Evolutionary conservation across 1,284 basidiomycete species (phyloP), one percentile per base, ranked within the genome.

Genomic region (Bondarzewia mesenterica): DNA sequence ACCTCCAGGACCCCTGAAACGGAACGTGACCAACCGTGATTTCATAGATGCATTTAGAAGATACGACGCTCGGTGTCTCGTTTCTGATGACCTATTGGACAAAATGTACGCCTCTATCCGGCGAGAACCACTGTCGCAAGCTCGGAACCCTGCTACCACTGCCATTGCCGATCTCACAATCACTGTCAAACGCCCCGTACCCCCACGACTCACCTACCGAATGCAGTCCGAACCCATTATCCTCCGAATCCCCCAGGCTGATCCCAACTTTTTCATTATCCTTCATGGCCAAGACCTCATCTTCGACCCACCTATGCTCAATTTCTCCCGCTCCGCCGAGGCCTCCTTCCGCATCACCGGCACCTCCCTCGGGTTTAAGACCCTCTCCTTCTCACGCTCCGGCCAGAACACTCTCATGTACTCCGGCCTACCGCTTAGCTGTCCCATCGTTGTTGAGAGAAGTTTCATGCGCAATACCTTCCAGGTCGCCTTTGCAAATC

Each of bases 401-500:
- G 92, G 93, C 2, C 70, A 78, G 12, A 89, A 89, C 62, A 89
- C 93, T 0, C 69, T 88, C 36, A 73, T 80, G 43, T 97, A 96
- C 62, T 71, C 79, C 1, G 84, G 85, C 16, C 67, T 97, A 23
- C 87, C 91, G 15, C 71, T 86, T 46, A 88, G 82, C 59, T 82
- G 78, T 52, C 73, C 80, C 7, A 72, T 97, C 55, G 73, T 78
- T 22, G 82, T 96, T 50, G 93, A 96, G 63, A 80, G 93, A 21
- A 83, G 87, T 0, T 94, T 94, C 68, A 95, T 96, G 93, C 81
- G 84, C 44, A 86, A 94, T 61, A 94, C 91, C 0, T 93, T 96
- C 72, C 89, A 94, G 61, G 67, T 96, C 20, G 82, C 89, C 3
- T 96, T 96, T 66, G 57, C 78, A 39, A 85, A 86, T 55, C 83